Evolutionary conservation across 345 rosid species (phyloP).

Genomic region (Pugionium cornutum): DNA sequence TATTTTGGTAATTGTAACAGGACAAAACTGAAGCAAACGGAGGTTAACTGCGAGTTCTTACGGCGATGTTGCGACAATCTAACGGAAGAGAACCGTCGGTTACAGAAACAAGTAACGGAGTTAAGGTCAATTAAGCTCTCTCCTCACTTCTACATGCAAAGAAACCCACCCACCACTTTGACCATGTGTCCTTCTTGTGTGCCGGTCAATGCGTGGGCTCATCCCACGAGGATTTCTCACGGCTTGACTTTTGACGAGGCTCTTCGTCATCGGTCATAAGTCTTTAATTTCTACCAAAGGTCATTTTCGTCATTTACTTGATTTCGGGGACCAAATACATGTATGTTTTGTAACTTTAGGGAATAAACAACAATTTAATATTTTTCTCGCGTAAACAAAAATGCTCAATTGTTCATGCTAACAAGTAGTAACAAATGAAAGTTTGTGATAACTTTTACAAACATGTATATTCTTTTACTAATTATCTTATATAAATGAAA

Average conservation of each 20-base stretch:
- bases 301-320: slow-evolving; percentile 34
- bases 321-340: slow-evolving; percentile 24
- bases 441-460: no score
- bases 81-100: slow-evolving; percentile 92
- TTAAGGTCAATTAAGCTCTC: slow-evolving; percentile 92
- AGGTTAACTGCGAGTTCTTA: slow-evolving; percentile 95
- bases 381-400: no score
- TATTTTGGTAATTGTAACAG: slow-evolving; percentile 37
- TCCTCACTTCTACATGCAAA: slow-evolving; percentile 97
- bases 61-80: slow-evolving; percentile 95
- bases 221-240: slow-evolving; percentile 40
- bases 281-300: neutral
- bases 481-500: no score
- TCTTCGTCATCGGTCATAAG: slow-evolving; percentile 56
- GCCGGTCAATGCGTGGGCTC: slow-evolving; percentile 60
- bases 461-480: no score
- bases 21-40: slow-evolving; percentile 97
- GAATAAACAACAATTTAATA: no score
- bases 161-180: slow-evolving; percentile 97
- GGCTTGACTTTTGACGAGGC: slow-evolving; percentile 48
- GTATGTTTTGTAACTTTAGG: neutral
- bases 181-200: slow-evolving; percentile 99
- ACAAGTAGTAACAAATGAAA: no score
- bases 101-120: slow-evolving; percentile 94
- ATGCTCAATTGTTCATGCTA: no score